A percentile compares a stretch with the other conserved stretches of the same genome.
Evolutionary conservation across 108 stramenopile genomes (phyloP).

Genomic region (Mediolabrus comicus): DNA sequence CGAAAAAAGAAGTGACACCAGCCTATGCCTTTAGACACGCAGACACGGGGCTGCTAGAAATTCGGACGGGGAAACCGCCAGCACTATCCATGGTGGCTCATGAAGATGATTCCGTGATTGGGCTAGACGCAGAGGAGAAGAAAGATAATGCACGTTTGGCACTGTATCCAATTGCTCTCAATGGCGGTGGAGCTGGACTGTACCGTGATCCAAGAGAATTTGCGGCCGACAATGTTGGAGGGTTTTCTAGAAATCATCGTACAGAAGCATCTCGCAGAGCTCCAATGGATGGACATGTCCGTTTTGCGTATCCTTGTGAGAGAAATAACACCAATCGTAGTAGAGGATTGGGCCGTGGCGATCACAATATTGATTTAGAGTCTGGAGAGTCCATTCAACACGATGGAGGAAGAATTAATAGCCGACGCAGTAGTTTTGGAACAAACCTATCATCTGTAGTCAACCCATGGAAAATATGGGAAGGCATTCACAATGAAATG

Average conservation of each 20-base stretch:
- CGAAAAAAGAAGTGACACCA: constrained; percentile 38
- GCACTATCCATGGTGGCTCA: constrained; percentile 38
- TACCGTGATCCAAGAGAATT: constrained; percentile 49
- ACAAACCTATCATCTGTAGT: constrained; percentile 4
- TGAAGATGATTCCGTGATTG: constrained; percentile 41
- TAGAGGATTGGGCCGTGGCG: neutral
- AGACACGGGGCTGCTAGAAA: constrained; percentile 48
- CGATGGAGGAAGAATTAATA: constrained; percentile 6
- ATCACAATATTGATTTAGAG: constrained; percentile 2
- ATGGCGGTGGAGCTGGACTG: constrained; percentile 50
- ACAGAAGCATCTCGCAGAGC: constrained; percentile 17
- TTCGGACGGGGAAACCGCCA: constrained; percentile 36
- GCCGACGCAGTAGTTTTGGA: constrained; percentile 11
- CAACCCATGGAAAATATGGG: constrained; percentile 50
- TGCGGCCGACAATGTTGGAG: constrained; percentile 13
- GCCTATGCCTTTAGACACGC: constrained; percentile 52
- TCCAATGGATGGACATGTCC: constrained; percentile 33
- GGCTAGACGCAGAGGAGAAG: constrained; percentile 27
- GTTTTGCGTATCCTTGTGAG: constrained; percentile 26
- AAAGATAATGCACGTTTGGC: constrained; percentile 18
- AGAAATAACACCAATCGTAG: neutral
- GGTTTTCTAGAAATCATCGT: constrained; percentile 24
- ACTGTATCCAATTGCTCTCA: constrained; percentile 51
- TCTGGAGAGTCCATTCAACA: constrained; percentile 11
- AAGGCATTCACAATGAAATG: constrained; percentile 40